phyloP scores from a whole-genome alignment of 1,284 basidiomycete species.

The Ceratobasidium sp. region DNA sequence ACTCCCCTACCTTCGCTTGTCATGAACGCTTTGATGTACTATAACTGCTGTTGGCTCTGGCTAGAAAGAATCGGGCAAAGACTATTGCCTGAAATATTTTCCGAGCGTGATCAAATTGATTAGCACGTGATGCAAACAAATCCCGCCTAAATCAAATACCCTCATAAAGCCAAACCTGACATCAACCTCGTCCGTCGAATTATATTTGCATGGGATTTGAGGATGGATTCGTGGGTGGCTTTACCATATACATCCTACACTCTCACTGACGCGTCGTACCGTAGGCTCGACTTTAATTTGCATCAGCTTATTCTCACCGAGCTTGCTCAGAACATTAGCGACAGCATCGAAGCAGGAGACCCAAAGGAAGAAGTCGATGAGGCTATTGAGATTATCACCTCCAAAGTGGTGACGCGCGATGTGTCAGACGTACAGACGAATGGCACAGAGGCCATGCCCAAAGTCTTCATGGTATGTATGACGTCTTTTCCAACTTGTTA shows the following conservation, averaged over 20 bases:
- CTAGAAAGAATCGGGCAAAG: conserved; percentile 12
- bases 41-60: conserved; percentile 17
- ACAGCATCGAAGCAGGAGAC: conserved; percentile 39
- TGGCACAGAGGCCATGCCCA: conserved; percentile 52
- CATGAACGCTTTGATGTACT: conserved; percentile 8
- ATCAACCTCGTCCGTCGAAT: not conserved
- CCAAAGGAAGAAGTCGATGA: conserved; percentile 56
- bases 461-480: conserved; percentile 71
- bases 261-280: not conserved
- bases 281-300: conserved; percentile 71
- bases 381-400: conserved; percentile 70
- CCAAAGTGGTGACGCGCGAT: conserved; percentile 68
- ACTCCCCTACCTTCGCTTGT: conserved; percentile 12
- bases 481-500: conserved; percentile 2
- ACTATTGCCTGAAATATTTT: not conserved
- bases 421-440: conserved; percentile 51
- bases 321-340: conserved; percentile 73
- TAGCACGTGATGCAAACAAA: conserved; percentile 36
- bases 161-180: not conserved
- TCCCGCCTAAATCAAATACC: conserved; percentile 7
- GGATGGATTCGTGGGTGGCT: conserved; percentile 39
- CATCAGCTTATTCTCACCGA: conserved; percentile 85
- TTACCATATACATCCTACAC: not conserved
- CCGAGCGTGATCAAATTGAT: not conserved
- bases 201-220: conserved; percentile 3